Percentiles rank a stretch among this genome's conserved stretches.
phyloP scores from a whole-genome alignment of 352 stramenopile species.

The Phytophthora pluvialis region DNA sequence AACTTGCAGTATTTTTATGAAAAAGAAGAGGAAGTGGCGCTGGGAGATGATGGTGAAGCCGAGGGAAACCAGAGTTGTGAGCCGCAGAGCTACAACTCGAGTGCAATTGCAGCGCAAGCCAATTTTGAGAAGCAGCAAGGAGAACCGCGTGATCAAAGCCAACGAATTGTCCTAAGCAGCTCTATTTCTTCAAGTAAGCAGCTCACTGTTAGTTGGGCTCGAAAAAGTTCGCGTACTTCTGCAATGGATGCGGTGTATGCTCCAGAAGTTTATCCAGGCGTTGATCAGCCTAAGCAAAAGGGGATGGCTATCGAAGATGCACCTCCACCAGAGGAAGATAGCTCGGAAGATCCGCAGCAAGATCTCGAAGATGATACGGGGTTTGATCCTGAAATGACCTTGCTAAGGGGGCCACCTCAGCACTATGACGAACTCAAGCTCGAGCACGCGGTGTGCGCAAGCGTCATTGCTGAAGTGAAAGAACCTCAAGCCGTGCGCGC shows the following conservation, averaged over 20 bases:
- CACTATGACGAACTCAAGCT: constrained; percentile 48
- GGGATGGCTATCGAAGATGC: background rate
- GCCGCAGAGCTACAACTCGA: background rate
- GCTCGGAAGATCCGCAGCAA: constrained; percentile 3
- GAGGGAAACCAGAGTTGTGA: background rate
- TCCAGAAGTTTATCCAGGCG: background rate
- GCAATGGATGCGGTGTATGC: background rate
- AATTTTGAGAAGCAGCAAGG: background rate
- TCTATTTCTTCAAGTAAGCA: constrained; percentile 1
- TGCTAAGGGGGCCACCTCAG: background rate
- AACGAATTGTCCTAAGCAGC: background rate
- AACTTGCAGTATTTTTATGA: background rate
- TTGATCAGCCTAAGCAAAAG: background rate
- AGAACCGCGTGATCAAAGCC: background rate
- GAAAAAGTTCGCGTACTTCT: background rate
- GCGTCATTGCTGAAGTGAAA: constrained; percentile 57
- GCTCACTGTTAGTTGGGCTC: background rate
- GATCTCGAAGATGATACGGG: background rate
- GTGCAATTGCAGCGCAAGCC: background rate
- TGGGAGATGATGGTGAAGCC: background rate
- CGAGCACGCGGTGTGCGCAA: constrained; percentile 51
- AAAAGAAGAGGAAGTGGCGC: background rate
- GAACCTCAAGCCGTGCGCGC: constrained; percentile 65
- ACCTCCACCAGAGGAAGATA: background rate
- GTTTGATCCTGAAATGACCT: background rate